Conservation (phyloP, 2,329 filamentous ascomycete species). For the Fusarium praegraminearum region DNA sequence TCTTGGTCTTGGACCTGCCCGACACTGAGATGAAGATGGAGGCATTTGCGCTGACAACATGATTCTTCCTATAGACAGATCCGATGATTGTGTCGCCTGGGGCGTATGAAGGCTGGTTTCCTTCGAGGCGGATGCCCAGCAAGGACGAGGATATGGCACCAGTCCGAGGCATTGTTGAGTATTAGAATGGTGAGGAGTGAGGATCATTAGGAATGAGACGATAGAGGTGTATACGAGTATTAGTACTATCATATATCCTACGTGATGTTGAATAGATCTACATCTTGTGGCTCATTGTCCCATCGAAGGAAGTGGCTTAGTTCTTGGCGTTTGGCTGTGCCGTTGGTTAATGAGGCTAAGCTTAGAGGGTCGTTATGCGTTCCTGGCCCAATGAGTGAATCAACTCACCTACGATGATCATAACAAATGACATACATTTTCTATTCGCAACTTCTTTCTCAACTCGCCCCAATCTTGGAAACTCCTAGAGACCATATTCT, state of each 20-base stretch:
- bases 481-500: not conserved
- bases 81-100: slow-evolving; percentile 50
- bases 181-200: not conserved
- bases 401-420: not conserved
- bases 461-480: not conserved
- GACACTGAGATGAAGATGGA: slow-evolving; percentile 40
- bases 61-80: slow-evolving; percentile 39
- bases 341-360: not conserved
- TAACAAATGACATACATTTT: not conserved
- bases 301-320: not conserved
- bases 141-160: not conserved
- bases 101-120: not conserved
- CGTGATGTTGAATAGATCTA: no score
- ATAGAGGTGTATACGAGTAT: no score
- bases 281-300: not conserved
- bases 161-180: slow-evolving; percentile 14
- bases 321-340: not conserved
- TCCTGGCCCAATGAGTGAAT: not conserved
- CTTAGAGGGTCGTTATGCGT: not conserved
- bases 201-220: not conserved
- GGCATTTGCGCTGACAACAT: slow-evolving; percentile 43
- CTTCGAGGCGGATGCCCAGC: slow-evolving; percentile 33
- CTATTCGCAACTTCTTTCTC: no score
- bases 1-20: slow-evolving; percentile 48
- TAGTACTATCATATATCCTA: not conserved